Evolutionary conservation across 805 yeast species (phyloP), one percentile per base, ranked within the genome.

Genomic region (Starmerella gropengiesseri): DNA sequence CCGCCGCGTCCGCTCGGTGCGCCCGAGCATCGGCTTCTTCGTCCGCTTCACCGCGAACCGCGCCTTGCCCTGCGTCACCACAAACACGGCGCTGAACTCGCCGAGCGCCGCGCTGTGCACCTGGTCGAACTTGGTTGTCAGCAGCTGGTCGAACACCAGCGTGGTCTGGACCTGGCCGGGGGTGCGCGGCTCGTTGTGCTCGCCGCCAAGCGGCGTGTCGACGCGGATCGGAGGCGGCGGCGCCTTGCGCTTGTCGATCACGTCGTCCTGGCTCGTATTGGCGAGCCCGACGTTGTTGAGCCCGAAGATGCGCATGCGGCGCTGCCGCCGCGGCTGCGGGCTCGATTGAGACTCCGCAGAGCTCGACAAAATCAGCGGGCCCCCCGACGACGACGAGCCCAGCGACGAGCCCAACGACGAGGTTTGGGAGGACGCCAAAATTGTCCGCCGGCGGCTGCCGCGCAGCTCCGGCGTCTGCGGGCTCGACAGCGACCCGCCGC

Each of bases 11-110:
- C 78, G 69, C 33, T 81, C 80, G 54, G 69, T 73, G 22, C 32
- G 48, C 26, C 54, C 43, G 11, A 39, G 14, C 16, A 52, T 39
- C 14, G 78, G 80, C 40, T 75, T 73, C 55, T 81, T 84, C 21
- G 91, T 76, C 46, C 94, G 70, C 61, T 91, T 91, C 40, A 91
- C 91, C 0, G 97, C 97, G 60, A 77, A 85, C 54, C 74, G 58
- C 25, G 41, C 37, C 23, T 56, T 43, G 14, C 50, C 46, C 9
- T 41, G 37, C 4, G 48, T 34, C 32, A 89, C 89, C 48, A 81
- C 81, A 60, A 77, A 91, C 14, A 93, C 98, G 18, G 75, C 68
- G 2, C 95, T 85, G 56, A 91, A 91, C 60, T 85, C 94, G 19
- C 98, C 97, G 27, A 73, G 67, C 2, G 95, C 95, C 18, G 89